A percentile compares a stretch with the other conserved stretches of the same genome.
phyloP scores from a whole-genome alignment of 23 red algal species.

The Gracilaria vermiculophylla region DNA sequence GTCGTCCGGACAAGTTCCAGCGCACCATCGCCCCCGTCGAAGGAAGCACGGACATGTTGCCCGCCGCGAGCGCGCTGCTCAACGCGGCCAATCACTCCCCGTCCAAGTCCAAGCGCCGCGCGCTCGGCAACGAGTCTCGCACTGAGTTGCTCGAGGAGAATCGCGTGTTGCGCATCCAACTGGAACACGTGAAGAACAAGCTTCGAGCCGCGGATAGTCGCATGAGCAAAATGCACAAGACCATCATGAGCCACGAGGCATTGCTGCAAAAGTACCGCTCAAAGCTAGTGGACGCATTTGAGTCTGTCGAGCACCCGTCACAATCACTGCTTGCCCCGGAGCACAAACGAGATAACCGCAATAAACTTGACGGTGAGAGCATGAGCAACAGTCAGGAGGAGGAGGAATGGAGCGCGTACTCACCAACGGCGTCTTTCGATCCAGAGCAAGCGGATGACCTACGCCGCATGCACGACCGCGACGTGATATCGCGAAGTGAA shows the following conservation, averaged over 20 bases:
- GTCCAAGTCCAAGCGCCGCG: background rate
- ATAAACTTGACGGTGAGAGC: slow-evolving; percentile 22
- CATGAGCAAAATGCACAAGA: slow-evolving; percentile 4
- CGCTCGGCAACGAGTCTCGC: background rate
- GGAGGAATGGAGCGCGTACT: slow-evolving; percentile 28
- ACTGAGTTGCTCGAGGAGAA: slow-evolving; percentile 56
- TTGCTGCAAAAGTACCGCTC: slow-evolving; percentile 38
- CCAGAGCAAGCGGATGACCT: slow-evolving; percentile 15
- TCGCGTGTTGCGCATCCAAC: slow-evolving; percentile 24
- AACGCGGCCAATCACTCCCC: background rate
- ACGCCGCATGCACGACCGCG: background rate
- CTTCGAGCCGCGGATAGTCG: background rate
- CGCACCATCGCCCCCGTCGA: background rate
- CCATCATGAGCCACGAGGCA: background rate
- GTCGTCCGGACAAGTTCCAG: slow-evolving; percentile 4
- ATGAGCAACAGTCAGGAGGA: slow-evolving; percentile 53
- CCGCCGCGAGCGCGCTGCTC: background rate
- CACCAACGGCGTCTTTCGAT: slow-evolving; percentile 8
- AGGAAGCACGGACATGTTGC: slow-evolving; percentile 22
- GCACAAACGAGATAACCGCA: background rate
- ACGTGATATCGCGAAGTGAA: slow-evolving; percentile 8
- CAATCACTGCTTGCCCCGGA: too few relatives aligned
- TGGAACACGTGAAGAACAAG: slow-evolving; percentile 8
- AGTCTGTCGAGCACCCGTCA: background rate
- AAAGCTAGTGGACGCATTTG: slow-evolving; percentile 24